phyloP scores from a whole-genome alignment of 1,139 yeast genomes.

The Candida labiduridarum region DNA sequence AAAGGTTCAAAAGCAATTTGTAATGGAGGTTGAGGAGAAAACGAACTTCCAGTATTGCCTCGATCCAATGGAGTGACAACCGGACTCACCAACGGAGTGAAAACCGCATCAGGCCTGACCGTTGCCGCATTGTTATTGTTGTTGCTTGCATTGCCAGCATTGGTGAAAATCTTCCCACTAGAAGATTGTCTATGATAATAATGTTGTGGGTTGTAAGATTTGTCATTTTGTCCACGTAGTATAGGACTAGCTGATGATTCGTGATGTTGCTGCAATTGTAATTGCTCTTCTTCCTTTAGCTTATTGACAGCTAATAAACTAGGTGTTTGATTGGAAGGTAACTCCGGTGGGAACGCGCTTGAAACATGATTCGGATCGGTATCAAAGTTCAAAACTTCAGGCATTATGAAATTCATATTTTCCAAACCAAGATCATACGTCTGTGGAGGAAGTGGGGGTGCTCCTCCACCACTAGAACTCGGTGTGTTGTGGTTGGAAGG shows the following conservation, averaged over 20 bases:
- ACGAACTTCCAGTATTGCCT: slow-evolving; percentile 14
- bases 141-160: neutral
- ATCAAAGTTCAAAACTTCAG: slow-evolving; percentile 29
- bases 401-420: slow-evolving; percentile 29
- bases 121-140: slow-evolving; percentile 18
- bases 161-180: slow-evolving; percentile 10
- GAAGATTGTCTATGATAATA: slow-evolving; percentile 37
- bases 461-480: slow-evolving; percentile 7
- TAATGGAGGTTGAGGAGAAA: slow-evolving; percentile 27
- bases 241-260: slow-evolving; percentile 37
- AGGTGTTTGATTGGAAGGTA: slow-evolving; percentile 30
- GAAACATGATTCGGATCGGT: slow-evolving; percentile 22
- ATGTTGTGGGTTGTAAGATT: slow-evolving; percentile 47
- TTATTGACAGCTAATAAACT: slow-evolving; percentile 28
- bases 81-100: slow-evolving; percentile 78
- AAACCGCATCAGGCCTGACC: slow-evolving; percentile 52
- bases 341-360: slow-evolving; percentile 39
- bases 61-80: slow-evolving; percentile 66
- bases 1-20: slow-evolving; percentile 47
- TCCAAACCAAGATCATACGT: slow-evolving; percentile 29
- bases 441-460: slow-evolving; percentile 14
- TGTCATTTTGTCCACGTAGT: slow-evolving; percentile 48
- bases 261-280: slow-evolving; percentile 3
- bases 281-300: slow-evolving; percentile 6
- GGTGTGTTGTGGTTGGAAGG: slow-evolving; percentile 11